A percentile compares a stretch with the other conserved stretches of the same genome.
Conservation (phyloP, 2,329 filamentous ascomycete genomes). For the Purpureocillium takamizusanense region DNA sequence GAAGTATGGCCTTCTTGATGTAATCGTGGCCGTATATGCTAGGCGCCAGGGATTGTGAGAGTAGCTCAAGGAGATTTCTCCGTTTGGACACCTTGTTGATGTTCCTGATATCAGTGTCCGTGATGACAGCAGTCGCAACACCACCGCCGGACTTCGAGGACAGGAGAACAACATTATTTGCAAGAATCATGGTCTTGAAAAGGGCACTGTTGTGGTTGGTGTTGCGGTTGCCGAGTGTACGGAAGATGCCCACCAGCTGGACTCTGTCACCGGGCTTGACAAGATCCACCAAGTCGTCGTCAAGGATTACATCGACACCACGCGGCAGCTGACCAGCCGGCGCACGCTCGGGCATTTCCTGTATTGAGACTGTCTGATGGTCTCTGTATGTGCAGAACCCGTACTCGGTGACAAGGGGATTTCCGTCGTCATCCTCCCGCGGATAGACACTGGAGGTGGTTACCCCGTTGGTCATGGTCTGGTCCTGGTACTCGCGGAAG, state of each 20-base stretch:
- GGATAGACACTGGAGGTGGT: constrained; percentile 90
- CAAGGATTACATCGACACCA: constrained; percentile 90
- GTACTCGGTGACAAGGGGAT: constrained; percentile 89
- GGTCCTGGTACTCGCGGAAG: constrained; percentile 84
- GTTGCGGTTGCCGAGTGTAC: constrained; percentile 90
- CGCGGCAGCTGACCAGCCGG: constrained; percentile 91
- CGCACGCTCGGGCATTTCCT: constrained; percentile 97
- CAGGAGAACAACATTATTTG: constrained; percentile 89
- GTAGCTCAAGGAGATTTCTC: constrained; percentile 81
- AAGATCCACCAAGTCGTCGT: constrained; percentile 90
- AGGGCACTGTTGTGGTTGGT: constrained; percentile 82
- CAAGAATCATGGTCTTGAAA: constrained; percentile 88
- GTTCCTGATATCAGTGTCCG: constrained; percentile 93
- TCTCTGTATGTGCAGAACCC: constrained; percentile 93
- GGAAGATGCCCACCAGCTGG: constrained; percentile 92
- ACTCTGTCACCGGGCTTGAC: constrained; percentile 95
- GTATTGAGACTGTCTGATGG: constrained; percentile 95
- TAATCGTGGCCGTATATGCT: constrained; percentile 96
- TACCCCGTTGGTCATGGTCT: constrained; percentile 91
- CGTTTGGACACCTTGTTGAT: constrained; percentile 98
- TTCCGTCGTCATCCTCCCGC: constrained; percentile 85
- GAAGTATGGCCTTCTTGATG: constrained; percentile 93
- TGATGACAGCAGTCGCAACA: constrained; percentile 84
- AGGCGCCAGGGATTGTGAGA: constrained; percentile 89
- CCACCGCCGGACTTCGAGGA: constrained; percentile 95